Percentiles rank a stretch among this genome's conserved stretches.
phyloP scores from a whole-genome alignment of 2,329 filamentous ascomycete species.

The Botrytis tulipae region DNA sequence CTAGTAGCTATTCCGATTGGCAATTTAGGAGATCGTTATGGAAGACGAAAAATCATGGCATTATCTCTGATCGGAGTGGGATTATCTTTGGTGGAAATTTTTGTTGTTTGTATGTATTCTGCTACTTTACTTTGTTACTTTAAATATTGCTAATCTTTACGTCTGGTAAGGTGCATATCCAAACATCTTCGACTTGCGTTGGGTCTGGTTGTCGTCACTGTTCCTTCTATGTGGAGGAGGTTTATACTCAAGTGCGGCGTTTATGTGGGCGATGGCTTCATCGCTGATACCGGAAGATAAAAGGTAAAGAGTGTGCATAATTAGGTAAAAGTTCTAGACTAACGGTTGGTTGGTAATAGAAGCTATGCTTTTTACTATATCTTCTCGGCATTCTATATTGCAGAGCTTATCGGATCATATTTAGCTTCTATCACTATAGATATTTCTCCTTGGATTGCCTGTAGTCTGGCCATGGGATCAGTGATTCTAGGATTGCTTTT shows the following conservation, averaged over 20 bases:
- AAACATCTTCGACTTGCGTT: constrained; percentile 28
- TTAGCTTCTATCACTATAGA: constrained; percentile 34
- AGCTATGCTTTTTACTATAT: constrained; percentile 38
- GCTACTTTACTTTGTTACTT: no score
- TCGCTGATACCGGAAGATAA: constrained; percentile 31
- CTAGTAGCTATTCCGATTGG: constrained; percentile 37
- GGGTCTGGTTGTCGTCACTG: constrained; percentile 36
- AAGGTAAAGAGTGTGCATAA: constrained; percentile 24
- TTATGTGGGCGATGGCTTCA: constrained; percentile 39
- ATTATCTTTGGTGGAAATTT: constrained; percentile 31
- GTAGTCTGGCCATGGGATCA: constrained; percentile 31
- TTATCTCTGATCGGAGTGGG: constrained; percentile 33
- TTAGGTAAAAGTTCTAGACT: neutral
- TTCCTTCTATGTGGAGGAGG: constrained; percentile 37
- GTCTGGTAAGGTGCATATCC: constrained; percentile 34
- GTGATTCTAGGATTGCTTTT: constrained; percentile 29
- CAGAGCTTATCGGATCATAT: constrained; percentile 36
- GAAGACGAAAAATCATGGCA: constrained; percentile 34
- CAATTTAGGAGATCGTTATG: constrained; percentile 35
- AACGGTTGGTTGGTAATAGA: constrained; percentile 20
- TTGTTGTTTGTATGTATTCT: constrained; percentile 37
- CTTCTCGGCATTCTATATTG: constrained; percentile 38
- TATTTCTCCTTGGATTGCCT: constrained; percentile 38
- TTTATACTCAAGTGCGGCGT: constrained; percentile 35
- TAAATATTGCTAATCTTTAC: no score